These are phyloP conservation scores for Clonostachys chloroleuca DNA, from an alignment of 2,329 filamentous ascomycete genomes.

Conservation along the genomic window DNA sequence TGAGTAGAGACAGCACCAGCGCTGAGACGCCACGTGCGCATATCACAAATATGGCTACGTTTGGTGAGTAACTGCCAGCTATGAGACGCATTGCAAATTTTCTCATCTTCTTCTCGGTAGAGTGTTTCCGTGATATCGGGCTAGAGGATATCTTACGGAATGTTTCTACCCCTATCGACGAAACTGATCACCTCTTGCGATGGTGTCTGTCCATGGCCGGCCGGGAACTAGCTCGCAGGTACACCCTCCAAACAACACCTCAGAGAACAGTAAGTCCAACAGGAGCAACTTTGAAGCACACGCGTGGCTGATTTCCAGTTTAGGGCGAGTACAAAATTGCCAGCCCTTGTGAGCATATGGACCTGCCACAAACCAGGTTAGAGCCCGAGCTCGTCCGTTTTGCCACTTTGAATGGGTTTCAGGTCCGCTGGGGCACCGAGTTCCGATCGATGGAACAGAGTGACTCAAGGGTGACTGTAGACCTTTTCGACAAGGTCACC, in stretches of 20 bases:
- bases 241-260: not conserved
- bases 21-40: not conserved
- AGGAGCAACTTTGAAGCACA: not conserved
- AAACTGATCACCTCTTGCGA: not conserved
- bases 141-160: not conserved
- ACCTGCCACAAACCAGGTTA: constrained; percentile 36
- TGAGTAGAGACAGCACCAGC: not conserved
- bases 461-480: constrained; percentile 7
- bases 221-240: too few species aligned
- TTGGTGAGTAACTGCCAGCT: not conserved
- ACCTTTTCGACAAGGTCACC: constrained; percentile 27
- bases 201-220: not conserved
- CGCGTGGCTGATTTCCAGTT: not conserved
- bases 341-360: constrained; percentile 29
- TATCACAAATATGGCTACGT: not conserved
- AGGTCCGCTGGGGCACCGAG: constrained; percentile 25
- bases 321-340: too few species aligned
- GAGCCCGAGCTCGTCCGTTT: constrained; percentile 33
- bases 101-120: not conserved
- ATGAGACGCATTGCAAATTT: not conserved
- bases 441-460: constrained; percentile 20
- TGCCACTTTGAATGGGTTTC: constrained; percentile 27
- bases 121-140: not conserved
- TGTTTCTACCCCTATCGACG: not conserved
- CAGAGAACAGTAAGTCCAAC: not conserved